Conservation (phyloP, 2,329 filamentous ascomycete species). For the Dactylellina parvicollis region DNA sequence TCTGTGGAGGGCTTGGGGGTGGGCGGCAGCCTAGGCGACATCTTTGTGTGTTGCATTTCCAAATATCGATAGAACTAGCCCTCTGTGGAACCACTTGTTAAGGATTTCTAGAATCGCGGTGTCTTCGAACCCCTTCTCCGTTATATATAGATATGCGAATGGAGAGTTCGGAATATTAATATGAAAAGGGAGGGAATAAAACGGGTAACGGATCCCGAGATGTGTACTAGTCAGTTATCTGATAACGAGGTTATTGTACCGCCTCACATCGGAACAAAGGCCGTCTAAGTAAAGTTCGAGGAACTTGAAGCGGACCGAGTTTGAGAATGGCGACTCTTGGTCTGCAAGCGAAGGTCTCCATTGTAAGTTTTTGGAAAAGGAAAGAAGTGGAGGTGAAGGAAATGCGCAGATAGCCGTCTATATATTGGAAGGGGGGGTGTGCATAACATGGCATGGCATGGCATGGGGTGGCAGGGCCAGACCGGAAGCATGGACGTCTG, state of each 20-base stretch:
- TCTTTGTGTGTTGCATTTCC: constrained; percentile 50
- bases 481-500: constrained; percentile 25
- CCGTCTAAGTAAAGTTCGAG: constrained; percentile 44
- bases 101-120: background rate
- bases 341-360: constrained; percentile 37
- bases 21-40: constrained; percentile 69
- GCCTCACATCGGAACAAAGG: constrained; percentile 39
- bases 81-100: background rate
- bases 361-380: constrained; percentile 48
- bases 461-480: constrained; percentile 25
- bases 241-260: constrained; percentile 43
- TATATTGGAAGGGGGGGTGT: constrained; percentile 50
- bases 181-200: constrained; percentile 15
- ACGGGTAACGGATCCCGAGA: constrained; percentile 36
- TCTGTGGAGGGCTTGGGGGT: constrained; percentile 84
- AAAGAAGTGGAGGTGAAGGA: constrained; percentile 30
- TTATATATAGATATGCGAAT: too few relatives aligned
- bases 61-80: too few relatives aligned
- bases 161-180: constrained; percentile 14
- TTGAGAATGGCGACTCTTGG: constrained; percentile 27
- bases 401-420: constrained; percentile 53
- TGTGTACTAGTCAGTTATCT: constrained; percentile 27
- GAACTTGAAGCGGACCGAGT: constrained; percentile 48
- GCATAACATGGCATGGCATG: constrained; percentile 21
- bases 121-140: background rate